Evolutionary conservation across 768 basidiomycete genomes (phyloP).

Genomic region (Inosperma sp.): DNA sequence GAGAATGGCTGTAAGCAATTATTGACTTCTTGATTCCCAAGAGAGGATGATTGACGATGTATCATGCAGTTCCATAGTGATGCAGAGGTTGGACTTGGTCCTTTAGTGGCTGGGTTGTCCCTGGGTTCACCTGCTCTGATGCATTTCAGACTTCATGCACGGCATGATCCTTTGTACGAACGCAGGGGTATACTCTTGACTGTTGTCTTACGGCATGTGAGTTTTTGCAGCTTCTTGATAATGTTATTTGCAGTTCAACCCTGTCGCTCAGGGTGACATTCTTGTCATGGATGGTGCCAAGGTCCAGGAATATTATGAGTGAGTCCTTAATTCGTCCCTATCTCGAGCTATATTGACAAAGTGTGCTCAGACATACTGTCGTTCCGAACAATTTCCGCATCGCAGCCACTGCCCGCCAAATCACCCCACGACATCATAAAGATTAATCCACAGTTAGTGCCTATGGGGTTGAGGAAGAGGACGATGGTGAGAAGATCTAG

Average conservation of each 20-base stretch:
- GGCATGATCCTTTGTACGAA: slow-evolving; percentile 29
- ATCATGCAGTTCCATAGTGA: slow-evolving; percentile 70
- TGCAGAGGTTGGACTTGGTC: slow-evolving; percentile 67
- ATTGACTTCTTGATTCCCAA: neutral
- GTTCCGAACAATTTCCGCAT: slow-evolving; percentile 72
- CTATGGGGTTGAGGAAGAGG: slow-evolving; percentile 21
- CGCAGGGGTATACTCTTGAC: slow-evolving; percentile 41
- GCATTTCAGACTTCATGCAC: slow-evolving; percentile 61
- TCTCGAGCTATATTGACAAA: neutral
- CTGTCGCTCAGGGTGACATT: slow-evolving; percentile 56
- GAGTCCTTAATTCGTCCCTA: slow-evolving; percentile 21
- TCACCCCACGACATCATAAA: slow-evolving; percentile 33
- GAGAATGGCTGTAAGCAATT: slow-evolving; percentile 65
- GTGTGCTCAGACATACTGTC: slow-evolving; percentile 60
- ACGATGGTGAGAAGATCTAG: slow-evolving; percentile 22
- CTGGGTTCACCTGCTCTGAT: slow-evolving; percentile 74
- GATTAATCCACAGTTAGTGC: slow-evolving; percentile 1
- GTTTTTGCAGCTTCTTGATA: slow-evolving; percentile 13
- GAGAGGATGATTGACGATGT: slow-evolving; percentile 6
- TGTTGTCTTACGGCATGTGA: slow-evolving; percentile 64
- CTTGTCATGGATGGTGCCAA: slow-evolving; percentile 70
- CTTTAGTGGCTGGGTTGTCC: slow-evolving; percentile 69
- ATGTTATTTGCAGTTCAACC: neutral
- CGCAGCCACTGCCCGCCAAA: slow-evolving; percentile 72
- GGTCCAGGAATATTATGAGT: slow-evolving; percentile 72